These are phyloP conservation scores for Botryotinia narcissicola DNA, from an alignment of 2,329 filamentous ascomycete species.

Conservation along the genomic window DNA sequence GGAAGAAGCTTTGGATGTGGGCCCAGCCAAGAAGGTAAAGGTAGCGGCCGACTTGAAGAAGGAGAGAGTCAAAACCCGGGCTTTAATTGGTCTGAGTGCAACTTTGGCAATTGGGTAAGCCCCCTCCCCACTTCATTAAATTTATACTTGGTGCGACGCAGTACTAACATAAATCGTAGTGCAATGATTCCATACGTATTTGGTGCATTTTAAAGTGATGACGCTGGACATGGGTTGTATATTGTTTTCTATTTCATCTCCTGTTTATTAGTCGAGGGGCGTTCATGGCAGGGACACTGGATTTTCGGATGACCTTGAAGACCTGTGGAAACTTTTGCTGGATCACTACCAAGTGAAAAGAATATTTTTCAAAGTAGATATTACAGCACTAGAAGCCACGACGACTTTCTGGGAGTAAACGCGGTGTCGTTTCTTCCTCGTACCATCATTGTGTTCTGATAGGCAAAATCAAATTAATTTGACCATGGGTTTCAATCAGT, in stretches of 20 bases:
- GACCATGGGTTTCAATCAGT: constrained; percentile 9
- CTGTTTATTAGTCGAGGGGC: constrained; percentile 21
- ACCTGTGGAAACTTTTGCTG: constrained; percentile 24
- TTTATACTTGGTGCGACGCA: neutral
- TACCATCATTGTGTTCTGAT: constrained; percentile 18
- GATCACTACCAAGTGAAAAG: constrained; percentile 28
- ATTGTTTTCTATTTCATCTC: constrained; percentile 20
- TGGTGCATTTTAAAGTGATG: constrained; percentile 30
- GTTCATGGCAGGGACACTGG: constrained; percentile 24
- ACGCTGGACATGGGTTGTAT: constrained; percentile 16
- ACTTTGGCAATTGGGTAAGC: constrained; percentile 90
- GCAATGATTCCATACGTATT: constrained; percentile 40
- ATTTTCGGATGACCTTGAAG: constrained; percentile 17
- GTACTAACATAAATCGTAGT: constrained; percentile 30
- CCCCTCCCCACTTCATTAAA: neutral
- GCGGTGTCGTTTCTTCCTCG: constrained; percentile 2
- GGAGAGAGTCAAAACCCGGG: constrained; percentile 81
- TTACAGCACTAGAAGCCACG: constrained; percentile 16
- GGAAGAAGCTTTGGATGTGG: constrained; percentile 23
- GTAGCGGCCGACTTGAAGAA: constrained; percentile 75
- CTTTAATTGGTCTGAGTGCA: constrained; percentile 80
- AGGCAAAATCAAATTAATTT: constrained; percentile 21
- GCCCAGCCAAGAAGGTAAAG: constrained; percentile 71
- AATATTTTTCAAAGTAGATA: constrained; percentile 26
- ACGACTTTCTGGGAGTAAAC: neutral